Conservation (phyloP, 805 yeast species). For the Henningerozyma blattae region DNA sequence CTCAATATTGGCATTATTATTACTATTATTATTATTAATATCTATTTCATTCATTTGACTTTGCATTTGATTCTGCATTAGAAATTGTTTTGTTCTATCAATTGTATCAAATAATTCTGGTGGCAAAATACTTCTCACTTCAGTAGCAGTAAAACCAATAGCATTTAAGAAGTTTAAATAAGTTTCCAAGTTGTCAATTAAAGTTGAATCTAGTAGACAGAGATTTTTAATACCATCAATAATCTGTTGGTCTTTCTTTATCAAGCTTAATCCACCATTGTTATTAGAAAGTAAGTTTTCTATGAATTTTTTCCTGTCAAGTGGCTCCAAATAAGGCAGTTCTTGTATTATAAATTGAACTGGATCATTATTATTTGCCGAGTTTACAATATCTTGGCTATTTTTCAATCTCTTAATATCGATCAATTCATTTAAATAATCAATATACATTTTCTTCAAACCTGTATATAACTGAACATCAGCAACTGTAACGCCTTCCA, state of each 20-base stretch:
- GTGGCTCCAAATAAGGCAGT: conserved; percentile 14
- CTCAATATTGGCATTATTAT: too few relatives aligned
- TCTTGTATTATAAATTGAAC: conserved; percentile 13
- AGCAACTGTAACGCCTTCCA: conserved; percentile 14
- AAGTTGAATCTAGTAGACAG: conserved; percentile 16
- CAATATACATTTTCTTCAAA: conserved; percentile 20
- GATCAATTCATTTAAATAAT: conserved; percentile 17
- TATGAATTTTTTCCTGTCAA: conserved; percentile 18
- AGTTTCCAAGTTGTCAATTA: conserved; percentile 13
- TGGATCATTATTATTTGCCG: conserved; percentile 6
- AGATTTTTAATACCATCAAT: conserved; percentile 12
- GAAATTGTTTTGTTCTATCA: too few relatives aligned
- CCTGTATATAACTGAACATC: conserved; percentile 21
- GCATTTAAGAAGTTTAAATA: conserved; percentile 13
- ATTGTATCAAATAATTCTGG: not conserved
- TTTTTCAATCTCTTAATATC: conserved; percentile 9
- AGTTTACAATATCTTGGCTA: not conserved
- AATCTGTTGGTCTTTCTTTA: too few relatives aligned
- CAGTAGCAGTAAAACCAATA: conserved; percentile 12
- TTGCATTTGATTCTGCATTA: too few relatives aligned
- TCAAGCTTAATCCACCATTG: too few relatives aligned
- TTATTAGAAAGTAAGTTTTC: too few relatives aligned
- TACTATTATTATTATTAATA: too few relatives aligned
- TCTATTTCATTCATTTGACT: too few relatives aligned
- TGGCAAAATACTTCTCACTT: conserved; percentile 6